phyloP scores from a whole-genome alignment of 2,329 filamentous ascomycete genomes.

The Ascochyta pisi region DNA sequence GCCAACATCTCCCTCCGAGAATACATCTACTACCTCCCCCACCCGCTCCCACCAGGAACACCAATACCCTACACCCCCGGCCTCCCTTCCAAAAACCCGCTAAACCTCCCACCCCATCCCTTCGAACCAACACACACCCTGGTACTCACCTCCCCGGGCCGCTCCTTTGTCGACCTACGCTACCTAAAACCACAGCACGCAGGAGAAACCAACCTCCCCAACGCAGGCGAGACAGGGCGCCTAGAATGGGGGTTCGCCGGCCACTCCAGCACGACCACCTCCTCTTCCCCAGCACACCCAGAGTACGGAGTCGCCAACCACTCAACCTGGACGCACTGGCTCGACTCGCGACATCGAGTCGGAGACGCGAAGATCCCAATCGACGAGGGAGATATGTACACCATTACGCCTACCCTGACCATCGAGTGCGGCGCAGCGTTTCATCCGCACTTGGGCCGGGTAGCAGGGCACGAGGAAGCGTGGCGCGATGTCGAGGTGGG shows the following conservation, averaged over 20 bases:
- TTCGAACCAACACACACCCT: constrained; percentile 68
- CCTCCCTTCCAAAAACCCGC: constrained; percentile 35
- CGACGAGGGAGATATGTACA: constrained; percentile 64
- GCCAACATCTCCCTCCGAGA: constrained; percentile 62
- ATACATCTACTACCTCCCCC: constrained; percentile 65
- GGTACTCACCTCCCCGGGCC: constrained; percentile 66
- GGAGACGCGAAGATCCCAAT: constrained; percentile 38
- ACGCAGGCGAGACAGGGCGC: constrained; percentile 38
- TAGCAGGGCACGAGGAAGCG: constrained; percentile 69
- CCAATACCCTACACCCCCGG: constrained; percentile 39
- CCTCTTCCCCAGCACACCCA: background rate
- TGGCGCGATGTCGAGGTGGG: constrained; percentile 61
- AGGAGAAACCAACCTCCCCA: constrained; percentile 26
- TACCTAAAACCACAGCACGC: constrained; percentile 48
- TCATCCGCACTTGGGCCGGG: constrained; percentile 60
- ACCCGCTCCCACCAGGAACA: constrained; percentile 34
- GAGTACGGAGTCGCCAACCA: background rate
- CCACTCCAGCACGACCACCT: too few species aligned
- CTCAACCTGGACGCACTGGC: constrained; percentile 64
- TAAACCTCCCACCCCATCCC: constrained; percentile 25
- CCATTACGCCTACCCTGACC: constrained; percentile 32
- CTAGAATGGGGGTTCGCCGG: constrained; percentile 71
- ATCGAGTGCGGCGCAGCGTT: constrained; percentile 66
- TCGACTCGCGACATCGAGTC: constrained; percentile 60
- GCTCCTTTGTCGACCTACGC: constrained; percentile 68